A percentile compares a stretch with the other conserved stretches of the same genome.
Conservation (phyloP, 2,329 filamentous ascomycete species). For the Acephala macrosclerotiorum region DNA sequence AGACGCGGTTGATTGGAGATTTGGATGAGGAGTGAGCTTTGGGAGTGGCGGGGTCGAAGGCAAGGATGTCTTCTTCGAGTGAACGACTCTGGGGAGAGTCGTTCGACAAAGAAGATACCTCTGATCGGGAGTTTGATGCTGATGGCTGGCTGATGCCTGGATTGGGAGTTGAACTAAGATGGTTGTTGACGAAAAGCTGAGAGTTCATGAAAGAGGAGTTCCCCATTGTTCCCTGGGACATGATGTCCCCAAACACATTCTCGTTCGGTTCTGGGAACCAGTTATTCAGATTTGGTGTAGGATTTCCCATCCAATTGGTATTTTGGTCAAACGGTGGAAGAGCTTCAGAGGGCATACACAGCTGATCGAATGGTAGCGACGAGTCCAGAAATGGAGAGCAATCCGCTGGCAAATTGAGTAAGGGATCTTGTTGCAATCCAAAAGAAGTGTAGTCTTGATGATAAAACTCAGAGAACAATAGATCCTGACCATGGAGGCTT, state of each 20-base stretch:
- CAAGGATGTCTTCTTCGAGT: background rate
- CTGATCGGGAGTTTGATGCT: background rate
- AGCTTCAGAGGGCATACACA: background rate
- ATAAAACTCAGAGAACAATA: background rate
- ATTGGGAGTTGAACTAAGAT: too few species aligned
- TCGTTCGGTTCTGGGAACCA: background rate
- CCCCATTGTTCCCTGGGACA: background rate
- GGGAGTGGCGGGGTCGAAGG: background rate
- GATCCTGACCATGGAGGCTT: conserved; percentile 7
- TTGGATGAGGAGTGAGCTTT: conserved; percentile 1
- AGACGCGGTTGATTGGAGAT: background rate
- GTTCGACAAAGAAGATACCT: background rate
- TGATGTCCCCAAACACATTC: conserved; percentile 1
- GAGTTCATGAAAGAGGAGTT: background rate
- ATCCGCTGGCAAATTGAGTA: background rate
- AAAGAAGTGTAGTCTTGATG: background rate
- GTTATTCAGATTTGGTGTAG: background rate
- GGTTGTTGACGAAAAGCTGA: background rate
- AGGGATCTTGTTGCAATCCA: background rate
- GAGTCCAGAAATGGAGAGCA: background rate
- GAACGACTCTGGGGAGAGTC: background rate
- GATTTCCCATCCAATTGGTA: background rate
- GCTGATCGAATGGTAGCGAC: background rate
- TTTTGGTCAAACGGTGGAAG: background rate
- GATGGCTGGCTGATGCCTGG: background rate